Base-by-base conservation (phyloP, 139 green algal species). In the Volvox africanus region DNA sequence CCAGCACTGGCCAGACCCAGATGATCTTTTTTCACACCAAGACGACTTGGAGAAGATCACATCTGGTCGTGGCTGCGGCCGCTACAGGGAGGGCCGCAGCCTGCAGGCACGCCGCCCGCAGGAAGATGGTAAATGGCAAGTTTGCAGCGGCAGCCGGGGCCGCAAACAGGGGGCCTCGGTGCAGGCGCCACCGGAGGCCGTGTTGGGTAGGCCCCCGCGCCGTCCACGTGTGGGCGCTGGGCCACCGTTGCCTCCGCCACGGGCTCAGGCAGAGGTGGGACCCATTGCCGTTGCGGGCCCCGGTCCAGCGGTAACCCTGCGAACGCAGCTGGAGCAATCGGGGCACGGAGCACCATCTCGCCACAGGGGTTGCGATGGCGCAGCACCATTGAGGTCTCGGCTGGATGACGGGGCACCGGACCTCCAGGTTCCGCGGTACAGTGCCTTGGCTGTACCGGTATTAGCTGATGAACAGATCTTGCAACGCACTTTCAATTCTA, bases 1-100 rank as follows among this genome's bases (percentile, higher is more conserved):
- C 18, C 6, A 89, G 85, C 32, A 82, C 85, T 89, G 85, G 85
- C 85, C 85, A 0, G 30, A 71, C 69, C 85, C 85, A 0, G 44
- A 73, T 17, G 85, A 82, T 30, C 44, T 37, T 0, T 14, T 18
- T n/a, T 62, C 62, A 61, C 62, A 78, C 33, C 62, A 79, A 21
- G 62, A 88, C 19, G 36, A 79, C 20, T 19, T 82, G 76, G 33
- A 55, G 32, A 24, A 61, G 32, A 55, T 30, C 33, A 12, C 30
- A 80, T 22, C 35, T 80, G 73, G n/a, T 18, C 13, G 6, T 61
- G 32, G 33, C 76, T 17, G 32, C 35, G 19, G 78, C 36, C 14
- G 78, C 78, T 67, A 44, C 21, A 30, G 36, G 26, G 16, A 26
- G 28, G 78, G 20, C 11, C 30, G 36, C 78, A 32, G 36, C 78